Conservation (phyloP, 495 filamentous ascomycete genomes). For the Aspergillus panamensis region DNA sequence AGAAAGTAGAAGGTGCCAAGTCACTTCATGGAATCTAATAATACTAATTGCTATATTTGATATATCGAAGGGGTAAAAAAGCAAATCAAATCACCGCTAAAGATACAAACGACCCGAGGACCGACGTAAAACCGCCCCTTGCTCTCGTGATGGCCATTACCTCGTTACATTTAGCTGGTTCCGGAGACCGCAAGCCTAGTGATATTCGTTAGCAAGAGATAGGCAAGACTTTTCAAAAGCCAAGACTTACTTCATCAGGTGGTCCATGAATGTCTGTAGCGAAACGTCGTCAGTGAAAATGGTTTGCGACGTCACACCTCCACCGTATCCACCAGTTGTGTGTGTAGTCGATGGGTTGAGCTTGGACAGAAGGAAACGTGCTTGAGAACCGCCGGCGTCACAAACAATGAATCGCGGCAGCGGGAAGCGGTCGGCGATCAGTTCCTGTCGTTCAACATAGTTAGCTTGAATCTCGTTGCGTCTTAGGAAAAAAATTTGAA, state of each 20-base stretch:
- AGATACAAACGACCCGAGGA: slow-evolving; percentile 47
- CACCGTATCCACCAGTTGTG: slow-evolving; percentile 86
- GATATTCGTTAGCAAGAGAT: slow-evolving; percentile 29
- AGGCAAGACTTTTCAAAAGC: neutral
- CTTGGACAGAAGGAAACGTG: slow-evolving; percentile 95
- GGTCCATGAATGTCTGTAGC: slow-evolving; percentile 98
- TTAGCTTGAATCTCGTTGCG: neutral
- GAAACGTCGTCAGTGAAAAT: slow-evolving; percentile 99
- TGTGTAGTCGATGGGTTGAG: slow-evolving; percentile 99
- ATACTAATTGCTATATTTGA: slow-evolving; percentile 29
- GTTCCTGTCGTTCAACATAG: slow-evolving; percentile 57
- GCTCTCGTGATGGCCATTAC: slow-evolving; percentile 34
- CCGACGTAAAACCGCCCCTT: slow-evolving; percentile 37
- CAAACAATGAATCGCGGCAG: slow-evolving; percentile 98
- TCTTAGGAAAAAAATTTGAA: slow-evolving; percentile 13
- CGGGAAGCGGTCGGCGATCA: slow-evolving; percentile 96
- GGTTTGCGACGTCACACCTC: slow-evolving; percentile 88
- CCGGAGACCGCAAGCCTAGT: slow-evolving; percentile 60
- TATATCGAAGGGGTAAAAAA: slow-evolving; percentile 34
- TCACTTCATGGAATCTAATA: slow-evolving; percentile 31
- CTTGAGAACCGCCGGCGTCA: slow-evolving; percentile 96
- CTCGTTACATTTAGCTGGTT: slow-evolving; percentile 49
- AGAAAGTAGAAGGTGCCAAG: slow-evolving; percentile 12
- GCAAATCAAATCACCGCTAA: slow-evolving; percentile 43
- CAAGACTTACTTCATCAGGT: slow-evolving; percentile 92